Percentiles rank a stretch among this genome's conserved stretches.
phyloP scores from a whole-genome alignment of 2,329 filamentous ascomycete species.

The Cryphonectria japonica region DNA sequence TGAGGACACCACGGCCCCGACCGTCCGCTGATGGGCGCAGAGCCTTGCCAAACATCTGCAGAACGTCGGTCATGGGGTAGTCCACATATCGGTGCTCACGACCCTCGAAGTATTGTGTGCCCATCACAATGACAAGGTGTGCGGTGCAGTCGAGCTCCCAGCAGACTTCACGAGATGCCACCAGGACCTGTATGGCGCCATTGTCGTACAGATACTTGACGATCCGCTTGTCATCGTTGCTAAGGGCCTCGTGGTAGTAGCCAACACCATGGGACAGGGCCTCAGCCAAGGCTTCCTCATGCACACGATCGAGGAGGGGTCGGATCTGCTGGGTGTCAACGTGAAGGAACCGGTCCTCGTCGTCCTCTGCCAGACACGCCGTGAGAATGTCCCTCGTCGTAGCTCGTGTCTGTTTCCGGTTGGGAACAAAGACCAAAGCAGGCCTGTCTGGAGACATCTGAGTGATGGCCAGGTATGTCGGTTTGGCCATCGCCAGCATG shows the following conservation, averaged over 20 bases:
- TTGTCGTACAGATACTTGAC: conserved; percentile 90
- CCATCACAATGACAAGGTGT: conserved; percentile 94
- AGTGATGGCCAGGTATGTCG: conserved; percentile 84
- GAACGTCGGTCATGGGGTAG: conserved; percentile 88
- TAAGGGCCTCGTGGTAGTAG: conserved; percentile 95
- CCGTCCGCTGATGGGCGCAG: conserved; percentile 79
- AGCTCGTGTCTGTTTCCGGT: conserved; percentile 85
- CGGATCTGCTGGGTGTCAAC: conserved; percentile 80
- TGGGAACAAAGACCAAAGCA: conserved; percentile 89
- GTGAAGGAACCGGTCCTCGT: conserved; percentile 93
- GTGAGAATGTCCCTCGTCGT: conserved; percentile 86
- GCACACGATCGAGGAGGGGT: conserved; percentile 79
- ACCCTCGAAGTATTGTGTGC: conserved; percentile 96
- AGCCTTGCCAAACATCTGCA: conserved; percentile 98
- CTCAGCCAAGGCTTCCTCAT: conserved; percentile 85
- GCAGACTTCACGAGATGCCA: conserved; percentile 81
- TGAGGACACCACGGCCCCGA: conserved; percentile 86
- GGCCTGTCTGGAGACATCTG: conserved; percentile 89
- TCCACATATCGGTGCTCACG: conserved; percentile 97
- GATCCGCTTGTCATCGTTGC: conserved; percentile 86
- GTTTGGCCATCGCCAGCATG: conserved; percentile 98
- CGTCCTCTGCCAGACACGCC: conserved; percentile 84
- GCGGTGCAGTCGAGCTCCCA: conserved; percentile 92
- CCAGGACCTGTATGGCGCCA: conserved; percentile 85
- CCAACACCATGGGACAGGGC: conserved; percentile 92